phyloP scores from a whole-genome alignment of 345 rosid genomes.

The Eucalyptus melliodora region DNA sequence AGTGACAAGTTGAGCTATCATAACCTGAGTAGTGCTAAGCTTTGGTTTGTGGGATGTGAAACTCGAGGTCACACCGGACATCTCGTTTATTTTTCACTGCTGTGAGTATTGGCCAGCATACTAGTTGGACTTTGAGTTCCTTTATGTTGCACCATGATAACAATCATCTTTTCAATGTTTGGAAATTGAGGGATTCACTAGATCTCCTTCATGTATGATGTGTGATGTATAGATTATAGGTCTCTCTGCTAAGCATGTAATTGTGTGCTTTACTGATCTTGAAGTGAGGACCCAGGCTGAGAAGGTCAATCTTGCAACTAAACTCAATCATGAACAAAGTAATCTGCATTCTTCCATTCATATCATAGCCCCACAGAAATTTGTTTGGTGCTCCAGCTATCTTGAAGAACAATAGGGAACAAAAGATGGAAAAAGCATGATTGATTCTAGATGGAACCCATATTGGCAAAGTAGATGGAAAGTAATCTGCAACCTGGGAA shows the following conservation, averaged over 20 bases:
- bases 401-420: background rate
- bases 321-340: background rate
- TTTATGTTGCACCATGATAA: background rate
- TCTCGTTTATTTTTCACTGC: background rate
- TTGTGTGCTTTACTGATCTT: background rate
- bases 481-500: background rate
- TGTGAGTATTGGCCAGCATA: background rate
- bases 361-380: background rate
- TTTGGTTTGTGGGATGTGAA: background rate
- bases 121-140: background rate
- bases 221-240: background rate
- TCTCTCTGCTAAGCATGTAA: background rate
- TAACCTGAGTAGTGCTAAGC: background rate
- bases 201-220: background rate
- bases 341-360: background rate
- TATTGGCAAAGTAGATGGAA: background rate
- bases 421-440: background rate
- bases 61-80: background rate
- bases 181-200: background rate
- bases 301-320: background rate
- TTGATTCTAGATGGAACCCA: background rate
- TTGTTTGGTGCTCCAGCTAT: background rate
- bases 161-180: background rate
- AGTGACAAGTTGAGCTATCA: background rate
- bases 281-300: background rate